Evolutionary conservation across 1,139 yeast species (phyloP), one percentile per base, ranked within the genome.

Genomic region (Blastobotrys persicus): DNA sequence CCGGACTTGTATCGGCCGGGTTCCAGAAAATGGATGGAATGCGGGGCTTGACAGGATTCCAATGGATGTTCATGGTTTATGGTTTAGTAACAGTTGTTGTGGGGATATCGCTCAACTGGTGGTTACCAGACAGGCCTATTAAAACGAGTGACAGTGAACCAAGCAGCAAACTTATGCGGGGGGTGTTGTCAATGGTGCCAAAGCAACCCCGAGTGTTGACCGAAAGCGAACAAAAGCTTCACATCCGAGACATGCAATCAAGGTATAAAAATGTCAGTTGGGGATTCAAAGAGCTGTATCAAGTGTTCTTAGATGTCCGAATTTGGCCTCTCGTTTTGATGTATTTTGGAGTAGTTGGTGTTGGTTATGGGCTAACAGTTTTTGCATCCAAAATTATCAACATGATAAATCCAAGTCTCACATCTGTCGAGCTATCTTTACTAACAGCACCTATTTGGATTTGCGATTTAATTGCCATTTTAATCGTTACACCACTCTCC

Each of bases 281-380:
- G 94, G 75, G 76, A 1, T 71, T 81, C 73, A 72, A 67, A 44
- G 92, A 87, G 51, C 72, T 88, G 23, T 64, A 69, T 42, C 66
- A 64, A n/a, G 77, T 88, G 44, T 61, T 86, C 26, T 62, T 74
- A 23, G 95, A 88, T 64, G 61, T 76, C 42, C 75, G 94, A 57
- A 74, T 85, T 42, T 87, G 92, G 92, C 94, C 95, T 1, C 68
- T 88, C 53, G 73, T 86, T 45, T 74, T 88, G 70, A 88, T 88
- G 96, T 88, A 88, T 68, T 88, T 88, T 67, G 96, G 96, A 6
- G 95, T 85, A 13, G 96, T 88, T 16, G 96, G 96, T 42, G 81
- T 88, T 14, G 96, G 96, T 1, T 83, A 78, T 63, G 96, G 95
- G 14, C 72, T 88, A 50, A 89, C 91, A 17, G 92, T 85, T 16